Evolutionary conservation across 306 rosid genomes (phyloP).

Genomic region (Senna siamea): DNA sequence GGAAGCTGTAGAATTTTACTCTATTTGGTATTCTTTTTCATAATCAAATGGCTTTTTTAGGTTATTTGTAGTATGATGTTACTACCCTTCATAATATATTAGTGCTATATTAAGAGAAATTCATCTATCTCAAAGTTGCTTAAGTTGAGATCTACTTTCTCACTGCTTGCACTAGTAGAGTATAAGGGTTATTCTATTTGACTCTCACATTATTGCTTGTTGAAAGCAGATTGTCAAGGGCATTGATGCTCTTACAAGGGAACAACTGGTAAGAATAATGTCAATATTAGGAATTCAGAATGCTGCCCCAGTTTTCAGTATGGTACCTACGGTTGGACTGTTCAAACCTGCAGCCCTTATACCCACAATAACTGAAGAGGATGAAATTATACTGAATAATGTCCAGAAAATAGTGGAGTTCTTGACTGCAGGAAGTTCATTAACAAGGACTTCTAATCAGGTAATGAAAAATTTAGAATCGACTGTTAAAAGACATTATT

Average conservation of each 20-base stretch:
- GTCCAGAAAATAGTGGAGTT: constrained; percentile 84
- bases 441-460: constrained; percentile 66
- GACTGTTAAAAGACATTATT: constrained; percentile 5
- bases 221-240: constrained; percentile 87
- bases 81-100: not conserved
- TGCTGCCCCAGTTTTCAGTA: constrained; percentile 75
- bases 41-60: not conserved
- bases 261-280: constrained; percentile 79
- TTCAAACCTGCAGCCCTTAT: constrained; percentile 78
- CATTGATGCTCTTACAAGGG: constrained; percentile 93
- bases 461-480: constrained; percentile 47
- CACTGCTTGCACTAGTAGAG: constrained; percentile 22
- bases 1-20: not conserved
- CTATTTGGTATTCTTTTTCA: not conserved
- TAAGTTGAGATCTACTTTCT: constrained; percentile 13
- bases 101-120: constrained; percentile 5
- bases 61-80: not conserved
- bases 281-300: constrained; percentile 76
- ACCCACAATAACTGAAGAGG: constrained; percentile 85
- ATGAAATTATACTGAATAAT: constrained; percentile 85
- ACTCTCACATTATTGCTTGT: constrained; percentile 31
- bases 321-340: constrained; percentile 87
- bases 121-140: too few species aligned
- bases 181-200: constrained; percentile 26
- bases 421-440: constrained; percentile 85